Conservation (phyloP, 345 rosid species). For the Chamaenerion angustifolium region DNA sequence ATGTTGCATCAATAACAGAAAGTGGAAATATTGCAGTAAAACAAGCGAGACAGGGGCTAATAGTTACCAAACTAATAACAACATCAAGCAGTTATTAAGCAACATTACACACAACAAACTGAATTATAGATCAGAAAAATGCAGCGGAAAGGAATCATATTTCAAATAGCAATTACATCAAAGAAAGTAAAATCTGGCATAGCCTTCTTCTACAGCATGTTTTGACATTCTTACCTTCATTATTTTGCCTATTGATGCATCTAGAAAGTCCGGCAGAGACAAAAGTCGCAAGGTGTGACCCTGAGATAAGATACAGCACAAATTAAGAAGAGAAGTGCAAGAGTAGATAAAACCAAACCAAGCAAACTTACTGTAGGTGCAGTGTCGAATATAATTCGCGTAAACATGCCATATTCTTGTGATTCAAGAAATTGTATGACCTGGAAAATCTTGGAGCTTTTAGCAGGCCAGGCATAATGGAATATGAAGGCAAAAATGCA, state of each 20-base stretch:
- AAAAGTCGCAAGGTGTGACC: slow-evolving; percentile 85
- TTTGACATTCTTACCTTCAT: slow-evolving; percentile 41
- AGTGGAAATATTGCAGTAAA: no score
- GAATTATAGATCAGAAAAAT: no score
- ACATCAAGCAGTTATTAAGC: no score
- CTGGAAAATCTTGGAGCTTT: slow-evolving; percentile 23
- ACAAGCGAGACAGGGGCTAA: no score
- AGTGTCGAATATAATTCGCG: slow-evolving; percentile 90
- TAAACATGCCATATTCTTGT: slow-evolving; percentile 71
- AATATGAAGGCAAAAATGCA: background rate
- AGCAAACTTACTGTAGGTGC: slow-evolving; percentile 79
- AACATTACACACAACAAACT: no score
- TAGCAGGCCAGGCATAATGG: slow-evolving; percentile 3
- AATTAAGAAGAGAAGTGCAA: slow-evolving; percentile 5
- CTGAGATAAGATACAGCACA: slow-evolving; percentile 21
- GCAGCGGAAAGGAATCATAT: no score
- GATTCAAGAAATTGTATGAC: slow-evolving; percentile 97
- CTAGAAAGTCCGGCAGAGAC: slow-evolving; percentile 90
- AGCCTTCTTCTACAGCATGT: background rate
- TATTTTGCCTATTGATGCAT: slow-evolving; percentile 94
- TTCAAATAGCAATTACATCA: no score
- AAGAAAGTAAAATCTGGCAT: background rate
- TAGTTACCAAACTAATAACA: no score
- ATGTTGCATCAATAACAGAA: no score
- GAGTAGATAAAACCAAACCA: background rate